These are phyloP conservation scores for Letharia lupina DNA, from an alignment of 495 filamentous ascomycete genomes.

Conservation along the genomic window DNA sequence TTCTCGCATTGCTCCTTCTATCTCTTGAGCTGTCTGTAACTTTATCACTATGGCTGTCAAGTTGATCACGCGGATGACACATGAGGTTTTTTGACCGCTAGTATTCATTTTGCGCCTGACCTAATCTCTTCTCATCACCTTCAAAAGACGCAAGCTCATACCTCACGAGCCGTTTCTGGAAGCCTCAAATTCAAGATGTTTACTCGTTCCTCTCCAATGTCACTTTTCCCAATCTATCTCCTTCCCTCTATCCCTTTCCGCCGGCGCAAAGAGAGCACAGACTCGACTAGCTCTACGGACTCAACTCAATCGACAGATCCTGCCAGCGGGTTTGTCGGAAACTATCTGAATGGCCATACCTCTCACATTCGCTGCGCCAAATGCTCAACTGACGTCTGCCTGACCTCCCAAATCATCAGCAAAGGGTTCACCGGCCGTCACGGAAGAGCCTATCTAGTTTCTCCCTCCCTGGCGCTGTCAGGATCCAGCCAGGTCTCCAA, in stretches of 20 bases:
- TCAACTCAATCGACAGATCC: conserved; percentile 21
- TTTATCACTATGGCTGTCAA: not conserved
- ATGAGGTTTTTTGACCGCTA: not conserved
- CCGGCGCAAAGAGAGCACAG: conserved; percentile 32
- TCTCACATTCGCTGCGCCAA: conserved; percentile 63
- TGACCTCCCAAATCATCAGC: conserved; percentile 70
- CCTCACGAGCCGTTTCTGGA: not conserved
- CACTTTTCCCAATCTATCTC: conserved; percentile 45
- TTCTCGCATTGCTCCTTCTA: not conserved
- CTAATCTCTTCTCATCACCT: not conserved
- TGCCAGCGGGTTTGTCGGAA: conserved; percentile 20
- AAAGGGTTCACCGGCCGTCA: conserved; percentile 93
- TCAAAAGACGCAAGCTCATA: not conserved
- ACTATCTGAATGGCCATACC: conserved; percentile 40
- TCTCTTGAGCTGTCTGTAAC: not conserved
- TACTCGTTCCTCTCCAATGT: conserved; percentile 21
- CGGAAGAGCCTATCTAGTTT: conserved; percentile 83
- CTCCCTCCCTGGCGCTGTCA: conserved; percentile 28
- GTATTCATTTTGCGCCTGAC: not conserved
- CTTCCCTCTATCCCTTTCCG: conserved; percentile 45
- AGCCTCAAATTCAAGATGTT: conserved; percentile 13
- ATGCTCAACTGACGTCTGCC: conserved; percentile 68
- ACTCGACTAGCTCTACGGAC: conserved; percentile 20
- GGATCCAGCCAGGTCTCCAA: conserved; percentile 31
- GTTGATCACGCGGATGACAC: not conserved